A percentile compares a stretch with the other conserved stretches of the same genome.
These are phyloP conservation scores for Acer saccharum DNA, from an alignment of 345 rosid genomes.

Conservation along the genomic window DNA sequence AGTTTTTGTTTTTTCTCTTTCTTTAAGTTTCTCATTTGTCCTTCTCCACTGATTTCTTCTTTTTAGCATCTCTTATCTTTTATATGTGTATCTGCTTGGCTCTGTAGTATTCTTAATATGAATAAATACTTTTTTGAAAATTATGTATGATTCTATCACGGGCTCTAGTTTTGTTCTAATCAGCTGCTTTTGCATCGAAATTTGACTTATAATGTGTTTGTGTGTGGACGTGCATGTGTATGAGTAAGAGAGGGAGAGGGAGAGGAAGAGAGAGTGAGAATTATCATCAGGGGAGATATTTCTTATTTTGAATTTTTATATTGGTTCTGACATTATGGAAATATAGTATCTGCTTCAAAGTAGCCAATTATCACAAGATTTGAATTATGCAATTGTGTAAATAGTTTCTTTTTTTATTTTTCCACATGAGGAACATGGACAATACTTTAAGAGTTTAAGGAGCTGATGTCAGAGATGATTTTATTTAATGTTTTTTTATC, in stretches of 20 bases:
- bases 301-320: not conserved
- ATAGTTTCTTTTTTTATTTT: not conserved
- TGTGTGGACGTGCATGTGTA: not conserved
- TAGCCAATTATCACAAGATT: not conserved
- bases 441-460: not conserved
- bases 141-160: not conserved
- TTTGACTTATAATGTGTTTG: not conserved
- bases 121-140: not conserved
- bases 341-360: not conserved
- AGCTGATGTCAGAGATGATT: not conserved
- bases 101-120: not conserved
- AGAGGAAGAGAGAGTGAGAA: not conserved
- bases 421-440: not conserved
- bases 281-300: not conserved
- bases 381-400: not conserved
- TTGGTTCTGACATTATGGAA: not conserved
- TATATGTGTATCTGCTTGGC: not conserved
- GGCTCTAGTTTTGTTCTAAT: not conserved
- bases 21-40: not conserved
- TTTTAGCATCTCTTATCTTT: not conserved
- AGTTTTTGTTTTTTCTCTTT: conserved; percentile 14
- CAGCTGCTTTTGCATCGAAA: not conserved
- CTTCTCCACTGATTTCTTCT: not conserved
- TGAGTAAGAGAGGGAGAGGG: not conserved
- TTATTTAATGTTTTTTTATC: not conserved